phyloP scores from a whole-genome alignment of 1,284 basidiomycete genomes.

The Cystobasidiaceae sp. region DNA sequence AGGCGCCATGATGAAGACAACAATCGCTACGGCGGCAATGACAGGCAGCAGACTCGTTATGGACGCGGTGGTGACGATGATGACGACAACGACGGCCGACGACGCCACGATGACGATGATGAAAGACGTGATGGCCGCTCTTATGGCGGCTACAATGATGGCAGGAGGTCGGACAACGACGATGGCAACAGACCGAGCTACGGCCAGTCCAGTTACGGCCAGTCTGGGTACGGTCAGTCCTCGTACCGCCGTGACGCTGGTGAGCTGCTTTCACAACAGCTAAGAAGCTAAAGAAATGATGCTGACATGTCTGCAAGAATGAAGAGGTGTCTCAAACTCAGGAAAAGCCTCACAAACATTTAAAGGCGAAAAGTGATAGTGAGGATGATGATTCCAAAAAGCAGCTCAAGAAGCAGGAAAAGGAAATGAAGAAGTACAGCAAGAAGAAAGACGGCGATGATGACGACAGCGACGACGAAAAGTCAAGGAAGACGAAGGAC shows the following conservation, averaged over 20 bases:
- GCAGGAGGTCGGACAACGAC: too few species aligned
- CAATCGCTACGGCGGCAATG: not conserved
- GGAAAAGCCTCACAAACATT: not conserved
- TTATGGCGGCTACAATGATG: not conserved
- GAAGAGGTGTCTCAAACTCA: not conserved
- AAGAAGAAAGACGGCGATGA: not conserved
- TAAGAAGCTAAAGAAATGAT: not conserved
- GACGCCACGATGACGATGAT: not conserved
- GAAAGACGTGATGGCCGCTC: not conserved
- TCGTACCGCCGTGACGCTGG: not conserved
- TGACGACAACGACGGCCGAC: not conserved
- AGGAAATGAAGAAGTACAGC: constrained; percentile 2
- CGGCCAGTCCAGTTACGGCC: too few species aligned
- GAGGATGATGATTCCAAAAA: not conserved
- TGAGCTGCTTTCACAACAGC: not conserved
- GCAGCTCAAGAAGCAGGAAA: too few species aligned
- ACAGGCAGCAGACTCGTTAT: not conserved
- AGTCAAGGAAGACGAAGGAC: not conserved
- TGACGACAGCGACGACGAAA: not conserved
- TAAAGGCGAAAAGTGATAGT: not conserved
- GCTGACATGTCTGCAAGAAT: constrained; percentile 12
- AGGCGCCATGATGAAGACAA: not conserved
- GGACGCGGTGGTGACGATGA: not conserved
- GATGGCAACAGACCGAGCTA: too few species aligned
- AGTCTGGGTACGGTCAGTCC: not conserved